These are phyloP conservation scores for Nitzschia sp. DNA, from an alignment of 108 stramenopile species.

Conservation along the genomic window DNA sequence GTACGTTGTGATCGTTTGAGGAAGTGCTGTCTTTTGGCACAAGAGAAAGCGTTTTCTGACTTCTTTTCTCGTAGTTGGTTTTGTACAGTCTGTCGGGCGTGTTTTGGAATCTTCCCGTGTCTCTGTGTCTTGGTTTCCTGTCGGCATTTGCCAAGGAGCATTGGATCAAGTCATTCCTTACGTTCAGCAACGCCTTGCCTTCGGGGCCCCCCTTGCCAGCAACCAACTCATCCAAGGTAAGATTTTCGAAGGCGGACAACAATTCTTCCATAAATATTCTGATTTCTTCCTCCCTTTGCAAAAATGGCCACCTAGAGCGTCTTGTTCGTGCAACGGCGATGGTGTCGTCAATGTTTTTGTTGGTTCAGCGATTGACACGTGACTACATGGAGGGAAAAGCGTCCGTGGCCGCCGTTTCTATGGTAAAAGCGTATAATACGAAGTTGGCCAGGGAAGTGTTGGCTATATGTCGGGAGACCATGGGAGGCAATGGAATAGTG, in stretches of 20 bases:
- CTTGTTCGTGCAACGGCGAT: slow-evolving; percentile 20
- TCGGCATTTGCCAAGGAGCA: slow-evolving; percentile 31
- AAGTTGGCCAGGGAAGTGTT: slow-evolving; percentile 23
- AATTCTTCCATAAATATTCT: background rate
- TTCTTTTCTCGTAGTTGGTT: slow-evolving; percentile 17
- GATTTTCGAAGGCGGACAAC: background rate
- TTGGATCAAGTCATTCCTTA: slow-evolving; percentile 19
- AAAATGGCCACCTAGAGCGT: slow-evolving; percentile 4
- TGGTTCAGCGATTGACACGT: slow-evolving; percentile 17
- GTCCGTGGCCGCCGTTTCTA: slow-evolving; percentile 19
- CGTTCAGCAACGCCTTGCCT: slow-evolving; percentile 11
- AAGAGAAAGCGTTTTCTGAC: background rate
- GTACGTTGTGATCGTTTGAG: slow-evolving; percentile 3
- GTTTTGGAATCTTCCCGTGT: slow-evolving; percentile 25
- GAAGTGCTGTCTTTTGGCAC: background rate
- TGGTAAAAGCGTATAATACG: slow-evolving; percentile 29
- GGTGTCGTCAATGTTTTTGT: slow-evolving; percentile 22
- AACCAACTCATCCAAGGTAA: slow-evolving; percentile 28
- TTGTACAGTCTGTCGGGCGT: slow-evolving; percentile 21
- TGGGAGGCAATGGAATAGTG: slow-evolving; percentile 29
- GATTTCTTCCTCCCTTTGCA: background rate
- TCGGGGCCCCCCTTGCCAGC: slow-evolving; percentile 13
- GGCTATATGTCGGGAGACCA: slow-evolving; percentile 20
- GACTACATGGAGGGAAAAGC: slow-evolving; percentile 19
- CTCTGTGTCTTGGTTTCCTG: slow-evolving; percentile 26